Conservation (phyloP, 805 yeast species). For the Zygosaccharomyces gambellarensis region DNA sequence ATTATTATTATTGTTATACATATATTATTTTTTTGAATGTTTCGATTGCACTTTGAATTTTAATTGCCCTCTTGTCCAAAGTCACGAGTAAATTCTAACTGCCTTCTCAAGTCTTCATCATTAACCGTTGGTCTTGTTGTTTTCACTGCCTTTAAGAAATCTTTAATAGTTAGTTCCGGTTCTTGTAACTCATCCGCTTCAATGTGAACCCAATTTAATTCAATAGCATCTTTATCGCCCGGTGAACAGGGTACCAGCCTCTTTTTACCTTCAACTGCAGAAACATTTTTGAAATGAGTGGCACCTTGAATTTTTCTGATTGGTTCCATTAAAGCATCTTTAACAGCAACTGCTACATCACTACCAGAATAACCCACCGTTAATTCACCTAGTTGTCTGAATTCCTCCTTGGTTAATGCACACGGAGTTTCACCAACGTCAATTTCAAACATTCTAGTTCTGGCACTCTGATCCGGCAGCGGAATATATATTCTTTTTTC, state of each 20-base stretch:
- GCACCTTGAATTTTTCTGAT: constrained; percentile 92
- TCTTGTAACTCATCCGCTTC: constrained; percentile 85
- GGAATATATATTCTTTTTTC: constrained; percentile 94
- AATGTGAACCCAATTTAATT: constrained; percentile 90
- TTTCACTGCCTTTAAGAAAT: constrained; percentile 87
- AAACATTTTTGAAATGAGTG: constrained; percentile 77
- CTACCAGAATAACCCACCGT: constrained; percentile 98
- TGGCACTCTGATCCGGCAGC: constrained; percentile 87
- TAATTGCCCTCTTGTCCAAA: constrained; percentile 96
- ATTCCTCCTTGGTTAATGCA: constrained; percentile 66
- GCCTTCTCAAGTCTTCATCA: constrained; percentile 72
- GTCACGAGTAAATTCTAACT: constrained; percentile 83
- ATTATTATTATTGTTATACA: no score
- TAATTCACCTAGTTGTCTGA: constrained; percentile 76
- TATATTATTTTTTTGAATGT: not conserved
- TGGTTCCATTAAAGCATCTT: constrained; percentile 98
- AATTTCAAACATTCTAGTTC: constrained; percentile 89
- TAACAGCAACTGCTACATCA: constrained; percentile 92
- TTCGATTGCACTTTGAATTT: constrained; percentile 5
- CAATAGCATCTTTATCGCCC: constrained; percentile 82
- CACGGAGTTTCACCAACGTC: constrained; percentile 91
- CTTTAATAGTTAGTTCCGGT: constrained; percentile 85
- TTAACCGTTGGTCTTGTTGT: constrained; percentile 94
- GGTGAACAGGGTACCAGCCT: constrained; percentile 93
- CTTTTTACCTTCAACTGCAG: constrained; percentile 34